These are phyloP conservation scores for Vigna radiata DNA, from an alignment of 306 rosid genomes.

Conservation along the genomic window DNA sequence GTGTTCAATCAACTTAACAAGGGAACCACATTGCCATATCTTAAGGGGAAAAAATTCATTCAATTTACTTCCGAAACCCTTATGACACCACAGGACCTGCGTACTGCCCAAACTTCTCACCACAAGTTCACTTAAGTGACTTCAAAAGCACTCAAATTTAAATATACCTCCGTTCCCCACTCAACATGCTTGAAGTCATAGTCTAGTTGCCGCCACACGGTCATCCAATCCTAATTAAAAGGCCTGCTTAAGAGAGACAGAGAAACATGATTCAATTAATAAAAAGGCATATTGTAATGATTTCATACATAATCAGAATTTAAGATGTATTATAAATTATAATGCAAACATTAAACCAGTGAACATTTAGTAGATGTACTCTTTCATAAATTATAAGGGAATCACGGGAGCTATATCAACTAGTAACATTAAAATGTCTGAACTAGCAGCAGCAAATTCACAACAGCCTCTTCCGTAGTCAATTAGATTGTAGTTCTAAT, in stretches of 20 bases:
- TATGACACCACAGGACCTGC: background rate
- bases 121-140: conserved; percentile 8
- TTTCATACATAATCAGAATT: background rate
- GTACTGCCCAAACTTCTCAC: conserved; percentile 9
- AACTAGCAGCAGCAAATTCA: conserved; percentile 4
- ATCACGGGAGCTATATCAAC: background rate
- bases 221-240: conserved; percentile 74
- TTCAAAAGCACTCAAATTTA: conserved; percentile 26
- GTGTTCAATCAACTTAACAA: conserved; percentile 12
- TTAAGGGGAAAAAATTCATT: background rate
- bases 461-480: conserved; percentile 4
- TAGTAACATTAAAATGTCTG: background rate
- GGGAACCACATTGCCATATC: conserved; percentile 25
- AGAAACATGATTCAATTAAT: conserved; percentile 22
- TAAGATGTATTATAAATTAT: conserved; percentile 16
- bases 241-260: conserved; percentile 51
- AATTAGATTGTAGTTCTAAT: background rate
- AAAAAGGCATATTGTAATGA: conserved; percentile 9
- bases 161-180: conserved; percentile 87
- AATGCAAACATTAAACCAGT: conserved; percentile 20
- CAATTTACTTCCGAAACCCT: background rate
- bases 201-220: conserved; percentile 56
- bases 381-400: conserved; percentile 21
- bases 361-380: background rate
- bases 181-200: conserved; percentile 81